These are phyloP conservation scores for Acephala macrosclerotiorum DNA, from an alignment of 2,329 filamentous ascomycete species.

Conservation along the genomic window DNA sequence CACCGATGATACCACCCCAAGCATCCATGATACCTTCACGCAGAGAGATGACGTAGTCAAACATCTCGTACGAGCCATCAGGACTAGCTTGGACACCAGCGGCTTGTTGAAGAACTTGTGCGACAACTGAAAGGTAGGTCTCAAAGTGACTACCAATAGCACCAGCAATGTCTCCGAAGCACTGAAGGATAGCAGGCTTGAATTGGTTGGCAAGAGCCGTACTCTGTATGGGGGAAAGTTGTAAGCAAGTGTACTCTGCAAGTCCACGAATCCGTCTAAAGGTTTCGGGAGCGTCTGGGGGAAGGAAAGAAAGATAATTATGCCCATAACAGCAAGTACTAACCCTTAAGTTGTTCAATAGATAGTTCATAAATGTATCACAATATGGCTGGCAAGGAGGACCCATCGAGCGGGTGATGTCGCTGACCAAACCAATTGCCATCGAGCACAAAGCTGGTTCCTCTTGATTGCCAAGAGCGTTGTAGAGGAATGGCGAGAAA, in stretches of 20 bases:
- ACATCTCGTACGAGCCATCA: constrained; percentile 92
- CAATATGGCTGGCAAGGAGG: constrained; percentile 93
- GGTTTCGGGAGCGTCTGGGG: constrained; percentile 19
- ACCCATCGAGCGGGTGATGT: constrained; percentile 91
- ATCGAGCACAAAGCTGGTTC: constrained; percentile 94
- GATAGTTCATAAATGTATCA: constrained; percentile 97
- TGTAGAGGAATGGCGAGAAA: constrained; percentile 91
- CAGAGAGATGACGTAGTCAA: constrained; percentile 93
- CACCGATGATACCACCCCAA: constrained; percentile 95
- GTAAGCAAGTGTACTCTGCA: constrained; percentile 43
- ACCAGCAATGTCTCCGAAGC: constrained; percentile 96
- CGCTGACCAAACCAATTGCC: constrained; percentile 96
- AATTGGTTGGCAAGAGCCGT: constrained; percentile 91
- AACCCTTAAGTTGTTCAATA: constrained; percentile 89
- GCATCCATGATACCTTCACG: constrained; percentile 99
- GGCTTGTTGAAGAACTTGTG: constrained; percentile 92
- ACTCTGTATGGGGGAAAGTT: constrained; percentile 59
- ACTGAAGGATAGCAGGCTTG: constrained; percentile 97
- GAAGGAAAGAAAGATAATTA: constrained; percentile 22
- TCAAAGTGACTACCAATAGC: constrained; percentile 93
- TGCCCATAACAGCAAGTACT: constrained; percentile 44
- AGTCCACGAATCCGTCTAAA: neutral
- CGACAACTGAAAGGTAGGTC: constrained; percentile 90
- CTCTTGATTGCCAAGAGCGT: constrained; percentile 93
- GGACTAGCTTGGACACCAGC: constrained; percentile 79